Percentiles rank a stretch among this genome's conserved stretches.
Evolutionary conservation across 768 basidiomycete genomes (phyloP).

Genomic region (Podaxis carcinomalis): DNA sequence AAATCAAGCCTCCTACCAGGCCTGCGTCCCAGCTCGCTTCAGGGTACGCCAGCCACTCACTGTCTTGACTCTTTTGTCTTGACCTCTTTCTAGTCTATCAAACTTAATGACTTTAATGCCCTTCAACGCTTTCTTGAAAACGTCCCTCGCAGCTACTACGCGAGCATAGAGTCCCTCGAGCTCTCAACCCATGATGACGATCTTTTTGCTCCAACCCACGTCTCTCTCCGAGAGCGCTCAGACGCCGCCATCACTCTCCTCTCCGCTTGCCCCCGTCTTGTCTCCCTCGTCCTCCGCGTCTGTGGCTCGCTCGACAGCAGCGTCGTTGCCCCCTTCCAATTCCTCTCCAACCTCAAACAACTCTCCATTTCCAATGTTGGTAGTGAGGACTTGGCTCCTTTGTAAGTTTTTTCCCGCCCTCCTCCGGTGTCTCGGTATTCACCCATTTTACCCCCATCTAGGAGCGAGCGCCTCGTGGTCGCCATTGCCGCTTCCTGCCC

Average conservation of each 20-base stretch:
- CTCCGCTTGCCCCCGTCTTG: slow-evolving; percentile 41
- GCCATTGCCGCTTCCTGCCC: slow-evolving; percentile 60
- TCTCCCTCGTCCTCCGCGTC: slow-evolving; percentile 42
- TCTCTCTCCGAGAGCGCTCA: slow-evolving; percentile 29
- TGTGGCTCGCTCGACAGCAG: slow-evolving; percentile 45
- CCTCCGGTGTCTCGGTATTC: slow-evolving; percentile 12
- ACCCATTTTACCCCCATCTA: slow-evolving; percentile 19
- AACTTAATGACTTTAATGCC: slow-evolving; percentile 40
- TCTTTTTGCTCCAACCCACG: slow-evolving; percentile 16
- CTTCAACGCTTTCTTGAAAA: slow-evolving; percentile 48
- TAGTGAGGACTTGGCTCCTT: slow-evolving; percentile 34
- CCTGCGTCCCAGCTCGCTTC: slow-evolving; percentile 57
- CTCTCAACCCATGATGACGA: slow-evolving; percentile 31
- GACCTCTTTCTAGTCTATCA: slow-evolving; percentile 37
- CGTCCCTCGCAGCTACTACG: slow-evolving; percentile 51
- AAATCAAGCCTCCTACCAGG: slow-evolving; percentile 44
- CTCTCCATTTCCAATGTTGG: slow-evolving; percentile 46
- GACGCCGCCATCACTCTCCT: slow-evolving; percentile 50
- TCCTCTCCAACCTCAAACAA: slow-evolving; percentile 35
- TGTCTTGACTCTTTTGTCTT: slow-evolving; percentile 3
- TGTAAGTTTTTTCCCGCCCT: slow-evolving; percentile 35
- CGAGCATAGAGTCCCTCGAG: slow-evolving; percentile 51
- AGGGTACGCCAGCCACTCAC: slow-evolving; percentile 35
- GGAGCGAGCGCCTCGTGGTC: slow-evolving; percentile 68
- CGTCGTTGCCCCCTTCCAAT: slow-evolving; percentile 44